Evolutionary conservation across 2,329 filamentous ascomycete species (phyloP), one percentile per base, ranked within the genome.

Genomic region (Aspergillus oerlinghausenensis): DNA sequence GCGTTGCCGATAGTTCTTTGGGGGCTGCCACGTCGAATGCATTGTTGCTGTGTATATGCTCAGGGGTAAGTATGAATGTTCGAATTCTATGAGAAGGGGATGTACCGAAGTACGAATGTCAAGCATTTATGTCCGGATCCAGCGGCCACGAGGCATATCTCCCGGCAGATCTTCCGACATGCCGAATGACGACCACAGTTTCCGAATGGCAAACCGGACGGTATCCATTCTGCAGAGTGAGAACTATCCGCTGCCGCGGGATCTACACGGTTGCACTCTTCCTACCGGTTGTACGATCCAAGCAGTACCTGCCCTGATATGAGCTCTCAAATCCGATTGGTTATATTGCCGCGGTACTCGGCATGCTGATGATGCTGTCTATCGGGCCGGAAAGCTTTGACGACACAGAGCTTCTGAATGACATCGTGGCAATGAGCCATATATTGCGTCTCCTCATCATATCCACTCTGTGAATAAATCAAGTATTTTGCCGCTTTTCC

Each of bases 1-100:
- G 3, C 75, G 74, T 2, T 64, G 63, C 3, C 67, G 59, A 57
- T 74, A 71, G 51, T 67, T 56, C 4, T 52, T 52, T 1, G 69
- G 67, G 49, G 63, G 64, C 28, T 61, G 45, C 68, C 68, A 71
- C 21, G 45, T 48, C 32, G 55, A 19, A 50, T 49, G 49, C 63
- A 66, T 68, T 28, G 50, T 58, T 5, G 19, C 10, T 23, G 32
- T 17, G 25, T 49, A 32, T 38, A 17, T 43, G 19, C 48, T 32
- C 25, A 35, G 11, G 2, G 4, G 29, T 14, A 14, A 32, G 26
- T 9, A 28, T 9, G 29, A 32, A 5, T 32, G 29, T 32, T 14
- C 4, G 11, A 32, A 32, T 32, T 4, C 1, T 11, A 5, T 14
- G 32, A 14, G 5, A 14, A 35, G 14, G 17, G 5, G 32, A 2